phyloP scores from a whole-genome alignment of 2,329 filamentous ascomycete species.

The Nemania sp. region DNA sequence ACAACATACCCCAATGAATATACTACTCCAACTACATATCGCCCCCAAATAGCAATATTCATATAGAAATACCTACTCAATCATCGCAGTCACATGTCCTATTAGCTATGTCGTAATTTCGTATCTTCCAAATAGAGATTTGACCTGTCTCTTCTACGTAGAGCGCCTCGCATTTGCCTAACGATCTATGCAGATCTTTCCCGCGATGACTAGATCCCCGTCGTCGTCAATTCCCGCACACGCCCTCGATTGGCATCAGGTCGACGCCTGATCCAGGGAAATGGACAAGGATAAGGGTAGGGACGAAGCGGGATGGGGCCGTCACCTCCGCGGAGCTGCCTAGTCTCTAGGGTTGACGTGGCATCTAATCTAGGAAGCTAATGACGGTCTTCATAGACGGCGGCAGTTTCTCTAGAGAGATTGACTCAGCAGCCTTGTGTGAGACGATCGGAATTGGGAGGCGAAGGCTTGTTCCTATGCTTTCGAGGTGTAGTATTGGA shows the following conservation, averaged over 20 bases:
- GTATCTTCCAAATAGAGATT: not conserved
- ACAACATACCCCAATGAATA: not conserved
- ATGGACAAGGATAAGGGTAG: not conserved
- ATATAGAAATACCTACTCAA: not conserved
- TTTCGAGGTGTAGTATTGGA: no score
- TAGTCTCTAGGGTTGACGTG: not conserved
- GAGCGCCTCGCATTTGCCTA: not conserved
- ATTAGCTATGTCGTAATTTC: no score
- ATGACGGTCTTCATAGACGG: not conserved
- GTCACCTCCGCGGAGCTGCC: not conserved
- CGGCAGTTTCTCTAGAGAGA: not conserved
- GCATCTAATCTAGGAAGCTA: not conserved
- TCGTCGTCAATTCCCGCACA: not conserved
- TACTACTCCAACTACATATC: not conserved
- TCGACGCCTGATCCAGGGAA: not conserved
- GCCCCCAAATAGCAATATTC: not conserved
- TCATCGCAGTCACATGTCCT: no score
- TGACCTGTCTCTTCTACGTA: not conserved
- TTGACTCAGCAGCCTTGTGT: not conserved
- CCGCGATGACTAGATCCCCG: not conserved
- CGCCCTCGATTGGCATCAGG: not conserved
- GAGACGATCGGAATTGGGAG: not conserved
- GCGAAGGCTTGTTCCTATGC: not conserved
- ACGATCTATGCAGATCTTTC: not conserved
- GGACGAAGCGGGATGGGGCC: not conserved